A percentile compares a stretch with the other conserved stretches of the same genome.
These are phyloP conservation scores for Solanum peruvianum DNA, from an alignment of 257 asterid species.

Conservation along the genomic window DNA sequence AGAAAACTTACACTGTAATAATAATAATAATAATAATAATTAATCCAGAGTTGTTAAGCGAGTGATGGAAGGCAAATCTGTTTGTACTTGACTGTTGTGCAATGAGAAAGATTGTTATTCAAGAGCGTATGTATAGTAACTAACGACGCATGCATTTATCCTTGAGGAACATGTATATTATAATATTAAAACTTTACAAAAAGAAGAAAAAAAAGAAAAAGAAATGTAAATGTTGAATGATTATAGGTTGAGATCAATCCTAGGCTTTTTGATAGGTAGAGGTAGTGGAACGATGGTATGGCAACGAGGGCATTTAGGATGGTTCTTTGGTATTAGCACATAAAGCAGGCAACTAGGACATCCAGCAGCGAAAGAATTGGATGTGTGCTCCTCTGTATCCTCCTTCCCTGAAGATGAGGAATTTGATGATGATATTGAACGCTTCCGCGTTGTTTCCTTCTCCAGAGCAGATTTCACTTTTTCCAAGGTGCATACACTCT, in stretches of 20 bases:
- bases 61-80: background rate
- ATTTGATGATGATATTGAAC: constrained; percentile 48
- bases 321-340: constrained; percentile 37
- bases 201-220: constrained; percentile 5
- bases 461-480: constrained; percentile 78
- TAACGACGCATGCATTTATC: background rate
- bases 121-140: background rate
- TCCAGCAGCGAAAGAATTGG: constrained; percentile 53
- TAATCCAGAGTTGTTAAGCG: background rate
- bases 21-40: background rate
- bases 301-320: constrained; percentile 77
- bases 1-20: background rate
- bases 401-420: constrained; percentile 56
- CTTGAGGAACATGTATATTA: constrained; percentile 1
- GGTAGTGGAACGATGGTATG: constrained; percentile 41
- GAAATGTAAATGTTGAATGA: background rate
- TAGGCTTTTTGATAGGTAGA: constrained; percentile 40
- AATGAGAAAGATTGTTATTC: background rate
- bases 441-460: constrained; percentile 49
- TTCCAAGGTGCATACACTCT: constrained; percentile 83
- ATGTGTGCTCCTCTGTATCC: constrained; percentile 32
- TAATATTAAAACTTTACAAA: constrained; percentile 23
- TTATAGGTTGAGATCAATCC: constrained; percentile 71
- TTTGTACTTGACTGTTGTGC: background rate
- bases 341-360: constrained; percentile 70